phyloP scores from a whole-genome alignment of 768 basidiomycete genomes.

The Mycena maculata region DNA sequence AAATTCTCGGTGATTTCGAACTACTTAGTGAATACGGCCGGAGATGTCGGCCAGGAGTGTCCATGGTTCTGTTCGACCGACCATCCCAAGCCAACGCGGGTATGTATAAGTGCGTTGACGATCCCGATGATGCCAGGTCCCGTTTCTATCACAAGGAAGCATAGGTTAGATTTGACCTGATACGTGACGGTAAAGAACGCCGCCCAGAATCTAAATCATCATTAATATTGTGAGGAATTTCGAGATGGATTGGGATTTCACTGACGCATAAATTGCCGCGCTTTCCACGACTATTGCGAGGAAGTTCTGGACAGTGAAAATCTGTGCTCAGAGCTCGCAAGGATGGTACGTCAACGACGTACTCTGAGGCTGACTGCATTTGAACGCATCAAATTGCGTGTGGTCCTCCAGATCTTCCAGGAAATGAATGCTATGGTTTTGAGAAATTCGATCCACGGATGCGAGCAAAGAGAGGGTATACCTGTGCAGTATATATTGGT shows the following conservation, averaged over 20 bases:
- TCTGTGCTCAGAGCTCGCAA: neutral
- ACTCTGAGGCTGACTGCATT: constrained; percentile 13
- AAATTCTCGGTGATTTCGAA: too few species aligned
- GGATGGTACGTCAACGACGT: too few species aligned
- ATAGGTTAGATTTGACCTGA: constrained; percentile 2
- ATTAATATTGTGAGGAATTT: neutral
- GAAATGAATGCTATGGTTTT: constrained; percentile 16
- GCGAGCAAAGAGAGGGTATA: too few species aligned
- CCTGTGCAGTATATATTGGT: constrained; percentile 22
- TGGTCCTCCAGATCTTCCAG: constrained; percentile 19
- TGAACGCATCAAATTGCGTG: neutral
- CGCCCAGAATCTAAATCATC: constrained; percentile 3
- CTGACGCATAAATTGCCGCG: constrained; percentile 23
- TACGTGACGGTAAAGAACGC: constrained; percentile 6
- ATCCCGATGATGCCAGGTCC: constrained; percentile 11
- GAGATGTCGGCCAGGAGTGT: neutral
- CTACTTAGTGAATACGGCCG: neutral
- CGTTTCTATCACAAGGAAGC: constrained; percentile 6
- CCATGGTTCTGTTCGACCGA: constrained; percentile 10
- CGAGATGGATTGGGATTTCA: neutral
- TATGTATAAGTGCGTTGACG: constrained; percentile 26
- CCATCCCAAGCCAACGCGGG: constrained; percentile 19
- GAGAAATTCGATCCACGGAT: too few species aligned
- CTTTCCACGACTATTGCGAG: constrained; percentile 22
- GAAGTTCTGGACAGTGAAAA: constrained; percentile 13